Conservation (phyloP, 176 grass and related monocot genomes). For the Bothriochloa decipiens region DNA sequence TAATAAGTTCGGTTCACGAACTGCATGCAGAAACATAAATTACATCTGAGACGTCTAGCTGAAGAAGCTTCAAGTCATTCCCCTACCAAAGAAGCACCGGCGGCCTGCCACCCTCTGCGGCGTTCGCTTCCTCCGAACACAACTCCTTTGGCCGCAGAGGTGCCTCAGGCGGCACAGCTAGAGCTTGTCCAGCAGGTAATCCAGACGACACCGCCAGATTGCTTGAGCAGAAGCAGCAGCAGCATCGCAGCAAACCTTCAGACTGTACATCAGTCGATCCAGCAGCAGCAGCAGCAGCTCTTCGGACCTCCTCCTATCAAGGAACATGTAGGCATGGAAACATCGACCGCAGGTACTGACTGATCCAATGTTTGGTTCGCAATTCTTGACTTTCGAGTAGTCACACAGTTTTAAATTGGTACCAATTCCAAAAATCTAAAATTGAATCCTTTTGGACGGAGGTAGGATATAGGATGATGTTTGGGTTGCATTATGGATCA, state of each 20-base stretch:
- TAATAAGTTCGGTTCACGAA: neutral
- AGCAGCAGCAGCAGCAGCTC: neutral
- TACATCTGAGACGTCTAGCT: neutral
- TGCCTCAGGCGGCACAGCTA: neutral
- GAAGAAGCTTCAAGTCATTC: neutral
- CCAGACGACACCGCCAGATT: neutral
- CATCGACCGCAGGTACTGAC: neutral
- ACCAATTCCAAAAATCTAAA: too few species aligned
- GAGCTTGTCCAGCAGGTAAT: neutral
- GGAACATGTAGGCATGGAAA: neutral
- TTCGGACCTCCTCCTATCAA: neutral
- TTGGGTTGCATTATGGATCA: neutral
- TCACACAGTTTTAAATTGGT: neutral
- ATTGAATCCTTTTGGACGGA: too few species aligned
- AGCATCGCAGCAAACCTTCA: neutral
- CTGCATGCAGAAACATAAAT: conserved; percentile 38
- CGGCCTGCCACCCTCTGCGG: neutral
- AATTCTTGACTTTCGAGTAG: too few species aligned
- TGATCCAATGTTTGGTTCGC: neutral
- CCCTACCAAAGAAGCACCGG: neutral
- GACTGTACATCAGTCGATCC: neutral
- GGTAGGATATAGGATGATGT: too few species aligned
- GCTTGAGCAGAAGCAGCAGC: neutral
- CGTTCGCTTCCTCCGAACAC: neutral
- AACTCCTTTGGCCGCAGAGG: neutral